A percentile compares a stretch with the other conserved stretches of the same genome.
These are phyloP conservation scores for Aspergillus luchuensis DNA, from an alignment of 2,329 filamentous ascomycete species.

Conservation along the genomic window DNA sequence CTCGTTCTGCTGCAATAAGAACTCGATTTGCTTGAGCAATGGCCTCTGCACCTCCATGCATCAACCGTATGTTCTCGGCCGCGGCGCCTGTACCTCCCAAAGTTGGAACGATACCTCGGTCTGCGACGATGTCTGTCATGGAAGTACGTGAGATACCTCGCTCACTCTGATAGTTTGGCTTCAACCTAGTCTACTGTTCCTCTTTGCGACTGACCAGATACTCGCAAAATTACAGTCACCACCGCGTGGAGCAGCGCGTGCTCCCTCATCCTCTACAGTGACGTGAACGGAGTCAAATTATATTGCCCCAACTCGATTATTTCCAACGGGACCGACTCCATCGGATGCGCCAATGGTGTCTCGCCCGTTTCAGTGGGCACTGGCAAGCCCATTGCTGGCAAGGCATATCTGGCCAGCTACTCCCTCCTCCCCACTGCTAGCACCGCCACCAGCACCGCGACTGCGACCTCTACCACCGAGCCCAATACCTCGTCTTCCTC, in stretches of 20 bases:
- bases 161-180: background rate
- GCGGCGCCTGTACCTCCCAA: background rate
- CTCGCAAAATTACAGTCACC: background rate
- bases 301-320: background rate
- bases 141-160: background rate
- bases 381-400: background rate
- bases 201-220: background rate
- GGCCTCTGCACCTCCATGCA: background rate
- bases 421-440: background rate
- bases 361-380: background rate
- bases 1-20: background rate
- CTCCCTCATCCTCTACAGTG: background rate
- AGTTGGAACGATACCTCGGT: background rate
- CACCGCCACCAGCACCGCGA: background rate
- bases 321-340: background rate
- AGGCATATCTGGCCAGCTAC: background rate
- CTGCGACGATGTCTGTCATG: background rate
- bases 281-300: background rate
- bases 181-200: background rate
- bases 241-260: background rate
- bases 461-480: background rate
- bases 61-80: background rate
- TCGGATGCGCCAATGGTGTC: background rate
- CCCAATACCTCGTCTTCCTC: background rate
- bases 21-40: background rate